Base-by-base conservation (phyloP, 2,329 filamentous ascomycete genomes). In the Venturia pyrina region DNA sequence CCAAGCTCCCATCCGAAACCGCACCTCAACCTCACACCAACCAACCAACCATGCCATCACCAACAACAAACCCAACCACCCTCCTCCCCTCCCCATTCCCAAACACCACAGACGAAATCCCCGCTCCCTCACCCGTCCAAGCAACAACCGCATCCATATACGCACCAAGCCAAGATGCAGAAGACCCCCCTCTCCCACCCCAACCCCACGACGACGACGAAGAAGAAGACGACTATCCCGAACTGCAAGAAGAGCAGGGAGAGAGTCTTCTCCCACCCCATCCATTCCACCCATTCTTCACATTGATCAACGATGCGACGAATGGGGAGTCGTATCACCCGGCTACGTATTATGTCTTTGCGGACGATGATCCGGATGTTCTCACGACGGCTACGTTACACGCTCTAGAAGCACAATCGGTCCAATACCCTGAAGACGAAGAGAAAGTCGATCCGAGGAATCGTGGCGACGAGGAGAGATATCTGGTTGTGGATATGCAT, bases 261-360 rank as follows among this genome's bases (percentile, higher is more conserved):
- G 72, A 73, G 46, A 72, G 71, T 6, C 73, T 78, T 15, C 72
- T 75, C 40, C 77, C 75, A n/a, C 77, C 76, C 2, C 73, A 77
- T 68, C 78, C 75, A 78, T 93, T 96, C 75, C 82, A 86, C 57
- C 90, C 91, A 2, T 89, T 96, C 79, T 97, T 96, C 80, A 89
- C 91, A 0, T 81, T 97, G 53, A 82, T 98, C 69, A 87, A 90
- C 73, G 92, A 96, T 75, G 78, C 83, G 13, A 83, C 85, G n/a
- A 87, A 85, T 10, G 83, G 86, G 71, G 85, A 90, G 59, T 89
- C 91, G 68, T 83, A 91, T 71, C 93, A 98, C 74, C 95, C 93
- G 1, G 87, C 85, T 64, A 87, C 96, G 1, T 91, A 93, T 78
- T 98, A 98, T 78, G 84, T 98, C 72, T 98, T 99, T 79, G 85